Percentiles rank a stretch among this genome's conserved stretches.
Conservation (phyloP, 2,329 filamentous ascomycete genomes). For the Diaporthe capsici region DNA sequence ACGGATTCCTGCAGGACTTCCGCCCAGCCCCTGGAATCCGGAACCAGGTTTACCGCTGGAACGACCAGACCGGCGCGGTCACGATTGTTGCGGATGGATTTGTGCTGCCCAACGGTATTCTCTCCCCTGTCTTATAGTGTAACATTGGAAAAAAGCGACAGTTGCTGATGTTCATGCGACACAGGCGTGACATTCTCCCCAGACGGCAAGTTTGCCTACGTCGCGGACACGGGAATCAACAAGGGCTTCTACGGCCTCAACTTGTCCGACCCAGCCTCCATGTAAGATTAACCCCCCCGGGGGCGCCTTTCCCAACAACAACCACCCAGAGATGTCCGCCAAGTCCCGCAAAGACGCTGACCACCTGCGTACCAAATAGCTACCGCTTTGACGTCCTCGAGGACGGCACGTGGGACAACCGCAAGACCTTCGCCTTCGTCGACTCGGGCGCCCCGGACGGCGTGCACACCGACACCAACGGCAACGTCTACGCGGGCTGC, state of each 20-base stretch:
- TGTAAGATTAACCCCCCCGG: conserved; percentile 55
- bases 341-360: neutral
- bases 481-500: conserved; percentile 68
- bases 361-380: conserved; percentile 44
- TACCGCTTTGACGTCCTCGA: conserved; percentile 58
- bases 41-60: conserved; percentile 72
- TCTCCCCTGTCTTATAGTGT: neutral
- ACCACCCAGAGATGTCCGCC: neutral
- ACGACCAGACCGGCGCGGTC: conserved; percentile 64
- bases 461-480: conserved; percentile 67
- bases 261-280: conserved; percentile 57
- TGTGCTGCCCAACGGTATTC: conserved; percentile 64
- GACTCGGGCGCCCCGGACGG: conserved; percentile 70
- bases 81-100: conserved; percentile 72
- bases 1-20: conserved; percentile 72
- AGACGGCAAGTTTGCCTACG: conserved; percentile 63
- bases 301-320: no score
- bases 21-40: conserved; percentile 65
- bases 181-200: conserved; percentile 67
- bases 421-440: conserved; percentile 67
- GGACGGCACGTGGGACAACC: conserved; percentile 60
- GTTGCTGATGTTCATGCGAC: neutral
- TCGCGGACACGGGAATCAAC: conserved; percentile 68
- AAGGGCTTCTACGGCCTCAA: conserved; percentile 60
- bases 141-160: neutral